Evolutionary conservation across 495 filamentous ascomycete genomes (phyloP).

Genomic region (Neurospora hispaniola): DNA sequence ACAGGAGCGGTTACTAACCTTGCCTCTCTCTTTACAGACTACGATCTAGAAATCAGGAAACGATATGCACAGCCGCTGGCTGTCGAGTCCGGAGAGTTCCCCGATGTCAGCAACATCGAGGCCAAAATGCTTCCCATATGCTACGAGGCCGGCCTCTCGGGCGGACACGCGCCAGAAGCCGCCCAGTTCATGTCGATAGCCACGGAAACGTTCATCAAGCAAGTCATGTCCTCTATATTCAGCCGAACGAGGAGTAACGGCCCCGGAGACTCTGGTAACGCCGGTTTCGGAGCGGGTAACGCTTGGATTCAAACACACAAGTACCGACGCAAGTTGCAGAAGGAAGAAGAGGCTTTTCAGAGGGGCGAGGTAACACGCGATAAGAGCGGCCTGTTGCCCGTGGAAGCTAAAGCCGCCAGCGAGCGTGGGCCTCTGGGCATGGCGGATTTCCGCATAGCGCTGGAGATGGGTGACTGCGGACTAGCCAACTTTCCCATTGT

Average conservation of each 20-base stretch:
- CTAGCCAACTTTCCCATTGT: slow-evolving; percentile 70
- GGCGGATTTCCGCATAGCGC: slow-evolving; percentile 64
- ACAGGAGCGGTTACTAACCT: background rate
- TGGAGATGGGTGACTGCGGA: slow-evolving; percentile 63
- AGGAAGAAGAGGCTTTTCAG: slow-evolving; percentile 58
- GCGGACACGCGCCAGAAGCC: slow-evolving; percentile 58
- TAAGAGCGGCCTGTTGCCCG: slow-evolving; percentile 65
- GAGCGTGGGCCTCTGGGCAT: slow-evolving; percentile 60
- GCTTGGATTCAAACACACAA: slow-evolving; percentile 69
- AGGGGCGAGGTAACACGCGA: slow-evolving; percentile 55
- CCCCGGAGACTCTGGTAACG: slow-evolving; percentile 44
- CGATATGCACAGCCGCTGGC: slow-evolving; percentile 80
- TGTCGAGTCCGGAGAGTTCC: slow-evolving; percentile 87
- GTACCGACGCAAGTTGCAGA: slow-evolving; percentile 60
- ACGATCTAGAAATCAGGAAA: slow-evolving; percentile 87
- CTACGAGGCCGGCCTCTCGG: slow-evolving; percentile 80
- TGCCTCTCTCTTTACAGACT: slow-evolving; percentile 42
- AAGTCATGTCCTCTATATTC: slow-evolving; percentile 69
- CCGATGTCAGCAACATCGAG: slow-evolving; percentile 66
- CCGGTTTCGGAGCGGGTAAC: slow-evolving; percentile 49
- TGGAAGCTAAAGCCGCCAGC: slow-evolving; percentile 60
- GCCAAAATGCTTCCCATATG: slow-evolving; percentile 87
- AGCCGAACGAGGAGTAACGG: slow-evolving; percentile 71
- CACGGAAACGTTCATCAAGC: slow-evolving; percentile 86
- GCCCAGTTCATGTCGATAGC: slow-evolving; percentile 83